Percentiles rank a stretch among this genome's conserved stretches.
Conservation (phyloP, 352 stramenopile genomes). For the Pythium vanterpoolii region DNA sequence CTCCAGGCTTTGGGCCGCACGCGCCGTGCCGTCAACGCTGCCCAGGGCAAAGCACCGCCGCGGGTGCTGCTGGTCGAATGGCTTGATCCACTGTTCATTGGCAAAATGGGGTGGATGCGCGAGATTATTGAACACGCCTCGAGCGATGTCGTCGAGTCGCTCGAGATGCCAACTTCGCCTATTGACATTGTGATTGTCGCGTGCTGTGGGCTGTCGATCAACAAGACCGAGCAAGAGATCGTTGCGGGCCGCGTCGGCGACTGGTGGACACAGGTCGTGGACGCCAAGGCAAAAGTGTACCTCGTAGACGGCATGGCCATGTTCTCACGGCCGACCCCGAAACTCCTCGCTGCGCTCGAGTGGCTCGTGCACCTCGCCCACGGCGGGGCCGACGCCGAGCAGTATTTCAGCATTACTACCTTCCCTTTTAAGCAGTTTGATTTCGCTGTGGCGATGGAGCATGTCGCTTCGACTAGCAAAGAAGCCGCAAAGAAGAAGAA, state of each 20-base stretch:
- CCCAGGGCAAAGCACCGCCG: slow-evolving; percentile 7
- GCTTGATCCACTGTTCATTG: slow-evolving; percentile 68
- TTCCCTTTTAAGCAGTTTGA: slow-evolving; percentile 48
- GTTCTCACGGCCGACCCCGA: slow-evolving; percentile 62
- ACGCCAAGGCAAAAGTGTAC: slow-evolving; percentile 28
- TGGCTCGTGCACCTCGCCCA: slow-evolving; percentile 51
- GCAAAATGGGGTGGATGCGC: slow-evolving; percentile 59
- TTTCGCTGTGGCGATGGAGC: slow-evolving; percentile 12
- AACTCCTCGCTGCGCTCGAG: slow-evolving; percentile 50
- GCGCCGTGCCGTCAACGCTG: slow-evolving; percentile 10
- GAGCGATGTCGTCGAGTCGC: slow-evolving; percentile 16
- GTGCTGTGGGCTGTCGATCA: slow-evolving; percentile 49
- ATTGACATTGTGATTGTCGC: slow-evolving; percentile 59
- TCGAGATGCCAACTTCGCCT: neutral
- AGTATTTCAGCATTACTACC: slow-evolving; percentile 28
- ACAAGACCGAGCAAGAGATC: slow-evolving; percentile 43
- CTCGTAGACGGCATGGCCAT: slow-evolving; percentile 72
- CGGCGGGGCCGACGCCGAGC: slow-evolving; percentile 16
- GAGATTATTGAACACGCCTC: slow-evolving; percentile 41
- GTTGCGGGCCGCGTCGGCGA: slow-evolving; percentile 31
- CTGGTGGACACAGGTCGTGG: slow-evolving; percentile 35
- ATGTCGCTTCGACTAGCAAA: neutral
- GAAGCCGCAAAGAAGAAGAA: neutral
- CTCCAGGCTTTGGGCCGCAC: slow-evolving; percentile 24
- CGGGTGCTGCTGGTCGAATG: slow-evolving; percentile 65